Conservation (phyloP, 2,329 filamentous ascomycete genomes). For the Phoma sp. region DNA sequence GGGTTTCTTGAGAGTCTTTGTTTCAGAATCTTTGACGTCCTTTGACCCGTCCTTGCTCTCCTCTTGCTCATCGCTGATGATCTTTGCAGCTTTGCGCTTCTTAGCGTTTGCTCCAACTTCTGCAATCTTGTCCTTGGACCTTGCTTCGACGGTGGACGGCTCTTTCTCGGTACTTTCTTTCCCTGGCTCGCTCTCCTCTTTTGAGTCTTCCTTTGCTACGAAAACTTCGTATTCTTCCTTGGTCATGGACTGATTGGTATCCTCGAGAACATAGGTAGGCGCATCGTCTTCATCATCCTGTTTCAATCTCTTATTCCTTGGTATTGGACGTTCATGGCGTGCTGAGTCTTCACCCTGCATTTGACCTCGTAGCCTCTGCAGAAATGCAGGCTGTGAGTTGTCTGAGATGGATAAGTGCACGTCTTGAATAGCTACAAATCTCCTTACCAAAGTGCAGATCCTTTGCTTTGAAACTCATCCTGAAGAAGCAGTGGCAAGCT, state of each 20-base stretch:
- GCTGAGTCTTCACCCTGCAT: constrained; percentile 58
- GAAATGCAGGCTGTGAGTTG: constrained; percentile 58
- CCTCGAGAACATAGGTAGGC: constrained; percentile 76
- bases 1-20: constrained; percentile 37
- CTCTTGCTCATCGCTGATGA: constrained; percentile 41
- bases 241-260: constrained; percentile 67
- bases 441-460: constrained; percentile 68
- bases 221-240: constrained; percentile 59
- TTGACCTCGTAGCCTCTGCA: constrained; percentile 58
- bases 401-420: constrained; percentile 49
- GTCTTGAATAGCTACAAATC: constrained; percentile 29
- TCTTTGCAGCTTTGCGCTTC: constrained; percentile 48
- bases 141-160: constrained; percentile 10
- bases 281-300: constrained; percentile 75
- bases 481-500: constrained; percentile 34
- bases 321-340: constrained; percentile 53
- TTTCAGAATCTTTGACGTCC: constrained; percentile 13
- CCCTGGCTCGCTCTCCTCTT: constrained; percentile 14
- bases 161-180: constrained; percentile 11
- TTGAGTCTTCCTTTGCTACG: constrained; percentile 38
- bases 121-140: constrained; percentile 39
- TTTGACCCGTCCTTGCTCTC: constrained; percentile 20
- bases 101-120: constrained; percentile 42
- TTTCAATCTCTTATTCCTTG: constrained; percentile 53
- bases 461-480: constrained; percentile 70